phyloP scores from a whole-genome alignment of 495 filamentous ascomycete species.

The Lindgomyces ingoldianus region DNA sequence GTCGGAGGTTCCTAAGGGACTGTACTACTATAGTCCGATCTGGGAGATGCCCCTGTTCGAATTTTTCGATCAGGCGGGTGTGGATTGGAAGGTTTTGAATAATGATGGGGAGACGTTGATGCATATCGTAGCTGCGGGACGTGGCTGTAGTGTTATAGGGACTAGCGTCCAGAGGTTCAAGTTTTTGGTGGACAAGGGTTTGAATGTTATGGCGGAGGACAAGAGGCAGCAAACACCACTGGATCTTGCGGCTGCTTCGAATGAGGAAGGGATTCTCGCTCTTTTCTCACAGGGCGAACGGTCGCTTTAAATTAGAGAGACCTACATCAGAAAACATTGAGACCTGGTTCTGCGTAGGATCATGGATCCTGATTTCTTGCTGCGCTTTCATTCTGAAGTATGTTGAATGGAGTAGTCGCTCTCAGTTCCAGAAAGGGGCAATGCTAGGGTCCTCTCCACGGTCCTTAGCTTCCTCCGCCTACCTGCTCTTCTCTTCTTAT shows the following conservation, averaged over 20 bases:
- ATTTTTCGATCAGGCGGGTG: background rate
- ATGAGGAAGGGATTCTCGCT: too few relatives aligned
- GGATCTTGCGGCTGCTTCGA: slow-evolving; percentile 3
- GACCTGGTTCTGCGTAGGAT: too few relatives aligned
- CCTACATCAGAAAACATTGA: too few relatives aligned
- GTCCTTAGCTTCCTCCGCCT: too few relatives aligned
- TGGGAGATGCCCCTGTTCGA: background rate
- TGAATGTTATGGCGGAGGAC: background rate
- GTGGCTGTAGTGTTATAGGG: background rate
- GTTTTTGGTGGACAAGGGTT: background rate
- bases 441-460: too few relatives aligned
- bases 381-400: too few relatives aligned
- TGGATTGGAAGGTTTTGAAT: background rate
- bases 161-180: background rate
- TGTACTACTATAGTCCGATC: background rate
- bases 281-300: too few relatives aligned
- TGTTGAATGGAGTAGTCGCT: too few relatives aligned
- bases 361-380: too few relatives aligned
- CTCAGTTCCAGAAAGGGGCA: too few relatives aligned
- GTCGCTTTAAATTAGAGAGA: too few relatives aligned
- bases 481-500: too few relatives aligned
- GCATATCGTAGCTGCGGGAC: background rate
- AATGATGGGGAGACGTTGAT: background rate
- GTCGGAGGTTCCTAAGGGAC: background rate
- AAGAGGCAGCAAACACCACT: background rate